Base-by-base conservation (phyloP, 2,329 filamentous ascomycete genomes). In the Exophiala spinifera region DNA sequence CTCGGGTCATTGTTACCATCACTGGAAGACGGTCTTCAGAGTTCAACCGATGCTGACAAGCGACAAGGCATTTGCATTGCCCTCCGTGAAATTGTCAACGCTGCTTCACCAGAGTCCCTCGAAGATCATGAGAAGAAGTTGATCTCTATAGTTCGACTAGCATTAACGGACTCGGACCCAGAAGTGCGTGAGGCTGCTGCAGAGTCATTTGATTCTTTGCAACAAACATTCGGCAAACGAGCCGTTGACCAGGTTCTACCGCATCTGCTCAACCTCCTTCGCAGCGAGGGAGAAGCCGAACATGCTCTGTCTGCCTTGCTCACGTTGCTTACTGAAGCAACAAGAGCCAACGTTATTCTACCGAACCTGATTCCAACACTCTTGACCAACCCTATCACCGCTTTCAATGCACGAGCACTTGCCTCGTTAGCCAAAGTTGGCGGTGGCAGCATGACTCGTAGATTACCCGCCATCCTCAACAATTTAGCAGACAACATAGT, bases 21-120 rank as follows among this genome's bases (percentile, higher is more conserved):
- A 31, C 82, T 99, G 46, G 91, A 97, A 69, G 90, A 95, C 69
- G 91, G 92, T 34, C 79, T 99, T 51, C 86, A 94, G 64, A 88
- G 83, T 1, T 91, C 92, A 15, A 92, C 86, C 33, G 94, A 97
- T 71, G 86, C 88, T 36, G 91, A 97, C 74, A 88, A 92, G 58
- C 94, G 90, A 74, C 91, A 99, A 73, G 94, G 94, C 72, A 99
- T 99, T 61, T 97, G 94, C 71, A 89, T 99, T 68, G 94, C 95
- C 34, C 80, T 99, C 59, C 88, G 90, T 65, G 95, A 99, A 71
- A 84, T 99, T 51, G 95, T 99, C 61, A 82, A 86, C 14, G 92
- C 94, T 47, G 91, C 94, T 17, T 88, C 91, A 4, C 83, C 87
- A 25, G 94, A 99, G 57, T 86, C 91, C 34, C 79, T 99, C 40